Percentiles rank a stretch among this genome's conserved stretches.
These are phyloP conservation scores for Spinacia oleracea DNA, from an alignment of 179 eudicot species.

Conservation along the genomic window DNA sequence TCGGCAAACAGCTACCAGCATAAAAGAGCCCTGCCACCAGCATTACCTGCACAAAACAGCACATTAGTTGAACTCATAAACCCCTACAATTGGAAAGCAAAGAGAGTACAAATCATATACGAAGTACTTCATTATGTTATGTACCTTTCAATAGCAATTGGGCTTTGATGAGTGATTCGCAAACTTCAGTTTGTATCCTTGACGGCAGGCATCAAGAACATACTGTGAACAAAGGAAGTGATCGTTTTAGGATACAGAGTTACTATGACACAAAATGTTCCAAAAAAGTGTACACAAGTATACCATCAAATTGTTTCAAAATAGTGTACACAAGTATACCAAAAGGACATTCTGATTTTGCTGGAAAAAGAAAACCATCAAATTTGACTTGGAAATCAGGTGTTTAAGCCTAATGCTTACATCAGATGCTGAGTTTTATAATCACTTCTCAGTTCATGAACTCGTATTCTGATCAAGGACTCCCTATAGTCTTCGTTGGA, in stretches of 20 bases:
- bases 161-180: slow-evolving; percentile 93
- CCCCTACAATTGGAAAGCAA: background rate
- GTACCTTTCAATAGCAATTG: slow-evolving; percentile 91
- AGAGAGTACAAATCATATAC: background rate
- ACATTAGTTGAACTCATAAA: background rate
- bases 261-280: background rate
- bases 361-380: background rate
- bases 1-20: no score
- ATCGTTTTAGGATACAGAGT: background rate
- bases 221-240: slow-evolving; percentile 46
- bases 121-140: no score
- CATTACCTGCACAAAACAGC: slow-evolving; percentile 52
- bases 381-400: background rate
- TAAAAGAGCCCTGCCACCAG: slow-evolving; percentile 90
- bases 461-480: no score
- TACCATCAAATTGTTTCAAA: background rate
- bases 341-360: background rate
- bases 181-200: slow-evolving; percentile 92
- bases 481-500: background rate
- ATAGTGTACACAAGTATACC: background rate
- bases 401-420: background rate
- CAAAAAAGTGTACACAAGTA: background rate
- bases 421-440: no score
- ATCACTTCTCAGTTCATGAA: no score
- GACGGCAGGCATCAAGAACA: slow-evolving; percentile 94